Base-by-base conservation (phyloP, 257 asterid species). In the Lycium barbarum region DNA sequence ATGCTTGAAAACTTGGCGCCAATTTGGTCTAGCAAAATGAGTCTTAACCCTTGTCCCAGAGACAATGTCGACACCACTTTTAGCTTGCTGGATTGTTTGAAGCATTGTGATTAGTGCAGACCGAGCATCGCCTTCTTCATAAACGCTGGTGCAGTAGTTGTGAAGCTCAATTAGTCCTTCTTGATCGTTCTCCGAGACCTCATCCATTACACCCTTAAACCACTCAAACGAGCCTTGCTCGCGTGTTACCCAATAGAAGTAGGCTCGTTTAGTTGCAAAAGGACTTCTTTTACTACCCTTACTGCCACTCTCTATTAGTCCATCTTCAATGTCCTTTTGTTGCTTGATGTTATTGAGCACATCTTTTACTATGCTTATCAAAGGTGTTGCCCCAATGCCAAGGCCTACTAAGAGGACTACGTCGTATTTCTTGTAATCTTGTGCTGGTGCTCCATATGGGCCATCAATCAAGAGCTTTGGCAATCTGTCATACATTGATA, bases 391-490 rank as follows among this genome's bases (percentile, higher is more conserved):
- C 1, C 98, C 97, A 12, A 94, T 94, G 8, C 98, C 98, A 2
- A 94, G 90, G 47, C 98, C 97, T 12, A 93, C 95, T 14, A 94
- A 85, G 7, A 94, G 89, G 3, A 94, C 91, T 7, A 91, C 91
- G 7, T 94, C 98, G 79, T 94, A 93, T 63, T 90, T 84, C 68
- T 91, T 89, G 90, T 92, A 94, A 87, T 94, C 94, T 47, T 94
- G 98, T 2, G 97, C 93, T 7, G 98, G 98, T 55, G 98, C 98
- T 35, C 98, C 98, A 22, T 93, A 92, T 0, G 98, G 98, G 1
- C 97, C 98, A 35, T 94, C 95, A 2, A 92, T 91, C 86, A 92
- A 36, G 20, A 94, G 90, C 90, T 74, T 91, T 6, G 98, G 98
- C 68, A 94, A 88, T 78, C 98, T 94, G 89, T n/a, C 40, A 12